Conservation (phyloP, 148 eudicot genomes). For the Rhododendron griersonianum region DNA sequence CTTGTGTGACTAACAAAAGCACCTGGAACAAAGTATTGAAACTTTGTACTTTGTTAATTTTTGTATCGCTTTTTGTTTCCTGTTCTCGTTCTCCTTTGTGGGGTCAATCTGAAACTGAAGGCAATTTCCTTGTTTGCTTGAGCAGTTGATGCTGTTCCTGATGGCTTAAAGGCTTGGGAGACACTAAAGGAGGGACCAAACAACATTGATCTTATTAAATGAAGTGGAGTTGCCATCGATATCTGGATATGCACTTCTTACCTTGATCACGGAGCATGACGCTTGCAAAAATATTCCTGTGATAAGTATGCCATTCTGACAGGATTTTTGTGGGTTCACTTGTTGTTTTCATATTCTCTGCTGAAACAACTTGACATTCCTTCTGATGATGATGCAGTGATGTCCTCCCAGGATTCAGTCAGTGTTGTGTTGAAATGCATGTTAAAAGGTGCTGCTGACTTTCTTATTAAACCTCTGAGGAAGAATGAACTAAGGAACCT, state of each 20-base stretch:
- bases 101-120: background rate
- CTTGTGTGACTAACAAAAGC: background rate
- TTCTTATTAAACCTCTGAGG: slow-evolving; percentile 86
- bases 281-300: slow-evolving; percentile 87
- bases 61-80: background rate
- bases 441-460: slow-evolving; percentile 90
- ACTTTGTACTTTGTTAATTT: background rate
- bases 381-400: slow-evolving; percentile 64
- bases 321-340: slow-evolving; percentile 57
- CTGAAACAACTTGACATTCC: background rate
- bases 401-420: slow-evolving; percentile 82
- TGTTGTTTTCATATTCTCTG: background rate
- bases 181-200: slow-evolving; percentile 51
- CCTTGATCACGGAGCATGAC: slow-evolving; percentile 76
- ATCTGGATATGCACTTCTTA: slow-evolving; percentile 84
- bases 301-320: slow-evolving; percentile 79
- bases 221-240: slow-evolving; percentile 69
- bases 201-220: slow-evolving; percentile 64
- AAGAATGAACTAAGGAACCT: slow-evolving; percentile 80
- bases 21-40: background rate
- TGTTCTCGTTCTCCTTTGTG: background rate
- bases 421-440: slow-evolving; percentile 84
- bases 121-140: slow-evolving; percentile 1
- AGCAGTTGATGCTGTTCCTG: slow-evolving; percentile 75
- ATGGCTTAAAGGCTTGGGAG: slow-evolving; percentile 92